These are phyloP conservation scores for Entelexis sorbosivorans DNA, from an alignment of 1,139 yeast species.

Conservation along the genomic window DNA sequence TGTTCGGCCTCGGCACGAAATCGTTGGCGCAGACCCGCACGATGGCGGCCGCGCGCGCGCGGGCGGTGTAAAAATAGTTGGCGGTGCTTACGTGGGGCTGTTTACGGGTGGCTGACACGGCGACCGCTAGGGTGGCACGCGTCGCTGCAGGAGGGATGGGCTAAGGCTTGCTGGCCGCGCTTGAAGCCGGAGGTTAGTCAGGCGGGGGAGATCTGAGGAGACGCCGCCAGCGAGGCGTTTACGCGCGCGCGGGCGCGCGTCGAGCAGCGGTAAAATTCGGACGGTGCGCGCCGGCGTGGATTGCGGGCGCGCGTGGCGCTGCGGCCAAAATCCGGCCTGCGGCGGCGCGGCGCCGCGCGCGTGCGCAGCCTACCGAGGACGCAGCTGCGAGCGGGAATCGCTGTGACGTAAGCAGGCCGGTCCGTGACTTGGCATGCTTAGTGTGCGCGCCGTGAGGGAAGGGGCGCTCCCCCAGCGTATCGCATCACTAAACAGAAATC, in stretches of 20 bases:
- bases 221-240: too few species aligned
- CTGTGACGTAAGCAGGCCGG: background rate
- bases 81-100: slow-evolving; percentile 1
- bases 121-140: slow-evolving; percentile 2
- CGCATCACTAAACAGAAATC: slow-evolving; percentile 7
- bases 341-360: too few species aligned
- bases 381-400: background rate
- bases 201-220: background rate
- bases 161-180: slow-evolving; percentile 1
- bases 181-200: background rate
- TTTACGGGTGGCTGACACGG: slow-evolving; percentile 3
- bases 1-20: too few species aligned
- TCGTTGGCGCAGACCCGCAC: too few species aligned
- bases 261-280: background rate
- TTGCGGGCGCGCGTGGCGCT: too few species aligned
- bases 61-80: background rate
- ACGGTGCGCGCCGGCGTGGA: too few species aligned
- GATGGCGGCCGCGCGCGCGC: too few species aligned
- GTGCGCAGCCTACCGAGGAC: background rate
- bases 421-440: slow-evolving; percentile 8
- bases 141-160: background rate
- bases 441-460: slow-evolving; percentile 7
- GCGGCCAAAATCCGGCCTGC: too few species aligned
- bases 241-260: background rate
- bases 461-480: slow-evolving; percentile 9